Conservation (phyloP, 1,284 basidiomycete species). For the Pyrrhoderma noxium region DNA sequence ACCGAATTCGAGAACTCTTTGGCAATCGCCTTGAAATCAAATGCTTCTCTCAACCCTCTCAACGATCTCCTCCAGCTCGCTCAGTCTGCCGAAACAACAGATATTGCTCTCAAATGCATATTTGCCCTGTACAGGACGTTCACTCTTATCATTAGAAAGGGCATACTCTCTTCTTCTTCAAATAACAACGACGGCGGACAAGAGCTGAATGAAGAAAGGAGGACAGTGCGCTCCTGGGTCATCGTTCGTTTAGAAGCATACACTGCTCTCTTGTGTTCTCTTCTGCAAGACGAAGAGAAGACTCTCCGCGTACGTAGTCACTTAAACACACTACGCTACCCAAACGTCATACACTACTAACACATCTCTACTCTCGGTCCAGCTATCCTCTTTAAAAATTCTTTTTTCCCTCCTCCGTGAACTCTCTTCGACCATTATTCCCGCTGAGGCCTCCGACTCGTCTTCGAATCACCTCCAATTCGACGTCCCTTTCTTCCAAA, state of each 20-base stretch:
- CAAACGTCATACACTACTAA: background rate
- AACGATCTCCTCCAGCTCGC: constrained; percentile 67
- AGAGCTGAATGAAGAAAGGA: constrained; percentile 44
- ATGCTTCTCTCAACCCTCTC: constrained; percentile 71
- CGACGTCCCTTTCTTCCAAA: constrained; percentile 61
- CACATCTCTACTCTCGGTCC: constrained; percentile 1
- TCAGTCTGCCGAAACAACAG: constrained; percentile 28
- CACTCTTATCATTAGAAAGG: constrained; percentile 53
- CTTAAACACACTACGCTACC: background rate
- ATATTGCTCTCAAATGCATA: constrained; percentile 63
- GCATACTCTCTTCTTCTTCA: constrained; percentile 39
- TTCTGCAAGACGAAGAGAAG: constrained; percentile 70
- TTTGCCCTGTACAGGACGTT: constrained; percentile 83
- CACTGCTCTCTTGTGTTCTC: constrained; percentile 55
- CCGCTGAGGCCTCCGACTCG: constrained; percentile 23
- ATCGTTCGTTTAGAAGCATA: constrained; percentile 64
- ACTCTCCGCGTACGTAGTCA: constrained; percentile 42
- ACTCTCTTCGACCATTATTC: constrained; percentile 58
- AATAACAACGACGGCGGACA: constrained; percentile 41
- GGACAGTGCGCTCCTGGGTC: constrained; percentile 69
- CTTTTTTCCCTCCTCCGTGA: constrained; percentile 78
- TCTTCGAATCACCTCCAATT: constrained; percentile 42
- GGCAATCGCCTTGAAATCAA: constrained; percentile 39
- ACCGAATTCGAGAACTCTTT: constrained; percentile 43
- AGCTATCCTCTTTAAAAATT: constrained; percentile 74